Evolutionary conservation across 208 protist species (phyloP).

Genomic region (Naegleria gruberi): DNA sequence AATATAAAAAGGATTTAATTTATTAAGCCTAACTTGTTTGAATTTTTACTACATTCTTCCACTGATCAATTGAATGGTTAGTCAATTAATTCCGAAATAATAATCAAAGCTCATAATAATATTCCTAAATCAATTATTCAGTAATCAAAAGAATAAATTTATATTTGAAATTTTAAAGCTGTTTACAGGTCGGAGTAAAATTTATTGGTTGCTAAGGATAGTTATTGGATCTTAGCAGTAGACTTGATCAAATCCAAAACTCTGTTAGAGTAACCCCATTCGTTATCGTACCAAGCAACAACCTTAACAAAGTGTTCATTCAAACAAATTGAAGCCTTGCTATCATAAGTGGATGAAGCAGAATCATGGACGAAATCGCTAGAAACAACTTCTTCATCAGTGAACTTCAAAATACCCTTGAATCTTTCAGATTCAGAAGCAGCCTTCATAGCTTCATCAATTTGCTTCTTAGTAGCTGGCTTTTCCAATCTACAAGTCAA

Average conservation of each 20-base stretch:
- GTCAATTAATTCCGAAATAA: too few species aligned
- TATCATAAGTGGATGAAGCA: conserved; percentile 94
- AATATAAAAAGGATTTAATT: too few species aligned
- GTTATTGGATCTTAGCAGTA: conserved; percentile 34
- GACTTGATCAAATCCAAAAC: conserved; percentile 90
- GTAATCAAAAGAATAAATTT: too few species aligned
- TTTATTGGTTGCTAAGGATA: background rate
- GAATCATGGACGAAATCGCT: conserved; percentile 91
- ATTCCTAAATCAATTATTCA: too few species aligned
- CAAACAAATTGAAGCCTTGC: conserved; percentile 87
- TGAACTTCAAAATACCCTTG: conserved; percentile 58
- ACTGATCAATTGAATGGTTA: too few species aligned
- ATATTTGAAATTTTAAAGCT: too few species aligned
- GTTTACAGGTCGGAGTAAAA: background rate
- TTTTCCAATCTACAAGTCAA: conserved; percentile 54
- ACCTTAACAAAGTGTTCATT: conserved; percentile 97
- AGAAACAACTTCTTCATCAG: conserved; percentile 96
- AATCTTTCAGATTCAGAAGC: conserved; percentile 34
- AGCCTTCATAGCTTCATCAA: conserved; percentile 83
- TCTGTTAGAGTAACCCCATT: conserved; percentile 96
- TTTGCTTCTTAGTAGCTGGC: conserved; percentile 85
- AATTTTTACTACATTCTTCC: too few species aligned
- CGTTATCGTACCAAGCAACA: conserved; percentile 99
- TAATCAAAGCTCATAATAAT: too few species aligned
- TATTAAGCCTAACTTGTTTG: too few species aligned